These are phyloP conservation scores for Salix koriyanagi DNA, from an alignment of 345 rosid genomes.

Conservation along the genomic window DNA sequence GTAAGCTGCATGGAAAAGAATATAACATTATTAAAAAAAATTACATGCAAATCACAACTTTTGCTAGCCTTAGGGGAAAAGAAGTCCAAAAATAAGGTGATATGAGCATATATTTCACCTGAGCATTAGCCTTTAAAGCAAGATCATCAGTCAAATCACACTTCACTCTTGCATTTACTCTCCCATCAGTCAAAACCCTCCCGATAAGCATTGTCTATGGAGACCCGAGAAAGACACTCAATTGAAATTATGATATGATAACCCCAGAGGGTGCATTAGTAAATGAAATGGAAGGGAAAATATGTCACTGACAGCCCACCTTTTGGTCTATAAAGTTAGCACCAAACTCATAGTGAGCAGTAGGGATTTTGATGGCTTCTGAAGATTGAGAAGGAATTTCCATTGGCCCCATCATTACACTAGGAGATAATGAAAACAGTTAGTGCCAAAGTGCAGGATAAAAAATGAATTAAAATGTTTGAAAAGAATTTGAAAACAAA, in stretches of 20 bases:
- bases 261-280: not conserved
- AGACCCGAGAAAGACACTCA: not conserved
- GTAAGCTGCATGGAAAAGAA: slow-evolving; percentile 55
- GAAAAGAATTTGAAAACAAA: not conserved
- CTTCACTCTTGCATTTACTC: slow-evolving; percentile 79
- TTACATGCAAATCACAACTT: not conserved
- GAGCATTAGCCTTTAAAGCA: slow-evolving; percentile 78
- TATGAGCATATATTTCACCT: slow-evolving; percentile 35
- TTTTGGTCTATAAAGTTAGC: slow-evolving; percentile 80
- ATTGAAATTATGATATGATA: not conserved
- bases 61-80: not conserved
- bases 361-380: slow-evolving; percentile 83
- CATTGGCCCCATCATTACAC: slow-evolving; percentile 87
- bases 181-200: slow-evolving; percentile 86
- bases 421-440: not conserved
- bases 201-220: slow-evolving; percentile 87
- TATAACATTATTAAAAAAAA: slow-evolving; percentile 10
- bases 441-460: not conserved
- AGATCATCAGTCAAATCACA: slow-evolving; percentile 80
- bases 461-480: not conserved
- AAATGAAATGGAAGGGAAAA: not conserved
- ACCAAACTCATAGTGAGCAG: slow-evolving; percentile 89
- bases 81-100: slow-evolving; percentile 1
- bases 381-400: slow-evolving; percentile 87
- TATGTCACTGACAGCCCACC: slow-evolving; percentile 25